Conservation (phyloP, 305 asterid genomes). For the Fraxinus albicans region DNA sequence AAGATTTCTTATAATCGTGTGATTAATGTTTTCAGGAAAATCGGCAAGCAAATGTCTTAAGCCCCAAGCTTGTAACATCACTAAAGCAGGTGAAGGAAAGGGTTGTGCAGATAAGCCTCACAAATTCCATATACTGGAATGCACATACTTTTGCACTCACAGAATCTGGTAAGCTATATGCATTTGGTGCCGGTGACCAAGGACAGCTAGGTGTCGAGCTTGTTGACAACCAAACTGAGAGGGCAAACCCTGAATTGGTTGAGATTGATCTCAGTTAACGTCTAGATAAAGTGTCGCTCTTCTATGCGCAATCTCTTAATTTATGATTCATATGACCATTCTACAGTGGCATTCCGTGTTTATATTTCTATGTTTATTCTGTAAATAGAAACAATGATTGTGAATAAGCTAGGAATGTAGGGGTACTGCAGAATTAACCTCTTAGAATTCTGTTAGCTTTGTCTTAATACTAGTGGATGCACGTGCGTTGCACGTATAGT, state of each 20-base stretch:
- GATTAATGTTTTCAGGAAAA: conserved; percentile 46
- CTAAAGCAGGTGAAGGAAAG: conserved; percentile 67
- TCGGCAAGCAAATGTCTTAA: conserved; percentile 57
- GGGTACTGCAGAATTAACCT: conserved; percentile 25
- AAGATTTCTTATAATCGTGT: not conserved
- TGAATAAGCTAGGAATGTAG: conserved; percentile 35
- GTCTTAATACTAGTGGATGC: conserved; percentile 13
- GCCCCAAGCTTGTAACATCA: conserved; percentile 71
- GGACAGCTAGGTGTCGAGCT: conserved; percentile 91
- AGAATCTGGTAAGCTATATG: conserved; percentile 76
- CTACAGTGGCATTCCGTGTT: conserved; percentile 26
- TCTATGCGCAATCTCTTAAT: not conserved
- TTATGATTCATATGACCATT: conserved; percentile 12
- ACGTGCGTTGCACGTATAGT: no score
- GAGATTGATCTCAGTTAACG: conserved; percentile 66
- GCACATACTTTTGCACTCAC: conserved; percentile 93
- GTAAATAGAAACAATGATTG: conserved; percentile 57
- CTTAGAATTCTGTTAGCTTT: conserved; percentile 23
- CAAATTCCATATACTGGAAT: conserved; percentile 80
- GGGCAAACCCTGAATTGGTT: conserved; percentile 70
- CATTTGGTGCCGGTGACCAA: conserved; percentile 85
- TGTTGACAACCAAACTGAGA: conserved; percentile 57
- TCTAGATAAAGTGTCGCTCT: not conserved
- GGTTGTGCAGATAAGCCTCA: conserved; percentile 85
- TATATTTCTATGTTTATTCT: conserved; percentile 47